phyloP scores from a whole-genome alignment of 345 rosid species.

The rapeseed (Brassica napus) region Da-Ae NC_063448.1:12032001-12032500 shows the following conservation, averaged over 20 bases:
- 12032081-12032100: slow-evolving; percentile 95
- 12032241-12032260: slow-evolving; percentile 98
- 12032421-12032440: slow-evolving; percentile 81
- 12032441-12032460: slow-evolving; percentile 45
- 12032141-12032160: slow-evolving; percentile 91
- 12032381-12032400: slow-evolving; percentile 85
- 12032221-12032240: slow-evolving; percentile 89
- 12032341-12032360: slow-evolving; percentile 96
- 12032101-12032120: slow-evolving; percentile 95
- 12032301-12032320: slow-evolving; percentile 84
- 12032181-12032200: slow-evolving; percentile 94
- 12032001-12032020: slow-evolving; percentile 94
- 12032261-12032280: slow-evolving; percentile 86
- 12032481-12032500: slow-evolving; percentile 42
- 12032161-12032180: slow-evolving; percentile 98
- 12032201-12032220: slow-evolving; percentile 75
- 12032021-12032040: slow-evolving; percentile 63
- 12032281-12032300: slow-evolving; percentile 94
- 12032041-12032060: slow-evolving; percentile 65
- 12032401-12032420: slow-evolving; percentile 76
- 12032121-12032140: slow-evolving; percentile 96
- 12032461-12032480: slow-evolving; percentile 33
- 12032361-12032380: slow-evolving; percentile 93
- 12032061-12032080: slow-evolving; percentile 97
- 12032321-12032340: slow-evolving; percentile 99